Conservation (phyloP, 495 filamentous ascomycete genomes). For the Penicillium salamii region DNA sequence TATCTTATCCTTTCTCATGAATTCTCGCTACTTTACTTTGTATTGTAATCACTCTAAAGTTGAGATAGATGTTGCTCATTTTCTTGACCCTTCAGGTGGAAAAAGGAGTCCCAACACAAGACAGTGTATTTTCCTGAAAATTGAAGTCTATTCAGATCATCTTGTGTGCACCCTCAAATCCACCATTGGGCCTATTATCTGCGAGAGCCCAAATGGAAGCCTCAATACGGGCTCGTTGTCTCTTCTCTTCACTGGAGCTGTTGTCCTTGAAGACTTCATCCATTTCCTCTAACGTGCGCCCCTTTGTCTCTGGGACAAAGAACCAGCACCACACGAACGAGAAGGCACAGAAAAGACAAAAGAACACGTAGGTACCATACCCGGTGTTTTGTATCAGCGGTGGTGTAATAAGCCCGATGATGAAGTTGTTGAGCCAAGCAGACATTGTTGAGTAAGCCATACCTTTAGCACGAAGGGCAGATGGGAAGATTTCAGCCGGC, state of each 20-base stretch:
- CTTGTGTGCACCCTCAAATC: background rate
- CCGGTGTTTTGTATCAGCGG: constrained; percentile 42
- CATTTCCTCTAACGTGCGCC: constrained; percentile 47
- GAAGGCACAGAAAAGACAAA: constrained; percentile 46
- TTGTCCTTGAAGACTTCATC: constrained; percentile 35
- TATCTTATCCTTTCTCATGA: too few relatives aligned
- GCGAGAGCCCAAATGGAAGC: constrained; percentile 1
- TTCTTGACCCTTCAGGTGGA: too few relatives aligned
- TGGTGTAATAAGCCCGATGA: constrained; percentile 38
- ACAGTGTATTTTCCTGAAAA: too few relatives aligned
- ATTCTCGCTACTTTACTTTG: too few relatives aligned
- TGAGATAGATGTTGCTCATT: too few relatives aligned
- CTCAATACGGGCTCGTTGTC: constrained; percentile 23
- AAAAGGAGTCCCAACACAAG: too few relatives aligned
- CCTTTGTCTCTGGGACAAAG: constrained; percentile 47
- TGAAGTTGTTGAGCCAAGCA: constrained; percentile 46
- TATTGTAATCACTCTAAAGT: too few relatives aligned
- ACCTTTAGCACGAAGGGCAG: constrained; percentile 34
- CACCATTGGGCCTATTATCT: background rate
- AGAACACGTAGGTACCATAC: constrained; percentile 44
- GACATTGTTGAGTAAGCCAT: constrained; percentile 34
- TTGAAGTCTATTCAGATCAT: background rate
- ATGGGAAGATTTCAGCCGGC: constrained; percentile 33
- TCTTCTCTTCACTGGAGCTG: constrained; percentile 18
- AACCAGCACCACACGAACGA: constrained; percentile 39